Percentiles rank a stretch among this genome's conserved stretches.
Conservation (phyloP, 139 green algal genomes). For the Chlorella sp. region DNA sequence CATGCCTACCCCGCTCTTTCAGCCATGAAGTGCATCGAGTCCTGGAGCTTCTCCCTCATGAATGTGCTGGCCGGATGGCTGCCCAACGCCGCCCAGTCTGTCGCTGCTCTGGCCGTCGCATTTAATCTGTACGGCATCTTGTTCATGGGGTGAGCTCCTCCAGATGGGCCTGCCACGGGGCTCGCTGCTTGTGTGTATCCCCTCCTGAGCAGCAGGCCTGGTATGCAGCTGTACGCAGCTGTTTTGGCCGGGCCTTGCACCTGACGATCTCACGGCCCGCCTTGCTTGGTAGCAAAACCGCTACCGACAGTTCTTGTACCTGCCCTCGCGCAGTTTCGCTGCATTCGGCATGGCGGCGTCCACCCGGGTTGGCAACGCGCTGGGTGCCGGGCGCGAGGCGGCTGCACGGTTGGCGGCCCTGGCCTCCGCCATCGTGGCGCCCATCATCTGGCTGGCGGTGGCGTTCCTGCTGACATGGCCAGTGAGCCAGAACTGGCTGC, state of each 20-base stretch:
- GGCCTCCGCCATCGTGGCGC: slow-evolving; percentile 21
- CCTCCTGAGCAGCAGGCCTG: too few relatives aligned
- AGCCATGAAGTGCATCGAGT: slow-evolving; percentile 59
- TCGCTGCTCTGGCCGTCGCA: slow-evolving; percentile 48
- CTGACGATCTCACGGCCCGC: too few relatives aligned
- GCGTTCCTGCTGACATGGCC: slow-evolving; percentile 48
- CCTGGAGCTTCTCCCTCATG: slow-evolving; percentile 45
- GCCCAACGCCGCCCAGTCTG: slow-evolving; percentile 32
- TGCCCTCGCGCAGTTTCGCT: too few relatives aligned
- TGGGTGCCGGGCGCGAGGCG: slow-evolving; percentile 47
- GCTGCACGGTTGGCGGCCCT: slow-evolving; percentile 37
- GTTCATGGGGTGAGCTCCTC: too few relatives aligned
- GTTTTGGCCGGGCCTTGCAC: too few relatives aligned
- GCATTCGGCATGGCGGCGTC: slow-evolving; percentile 42
- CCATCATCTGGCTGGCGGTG: slow-evolving; percentile 50
- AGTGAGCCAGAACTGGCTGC: slow-evolving; percentile 40
- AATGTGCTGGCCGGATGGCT: slow-evolving; percentile 53
- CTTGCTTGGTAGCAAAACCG: too few relatives aligned
- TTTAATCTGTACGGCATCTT: slow-evolving; percentile 48
- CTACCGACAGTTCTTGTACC: too few relatives aligned
- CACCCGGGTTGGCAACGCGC: slow-evolving; percentile 55
- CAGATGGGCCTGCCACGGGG: too few relatives aligned
- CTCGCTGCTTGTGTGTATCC: too few relatives aligned
- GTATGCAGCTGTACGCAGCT: too few relatives aligned
- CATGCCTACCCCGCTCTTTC: background rate